phyloP scores from a whole-genome alignment of 148 eudicot species.

The Cornus florida region DNA sequence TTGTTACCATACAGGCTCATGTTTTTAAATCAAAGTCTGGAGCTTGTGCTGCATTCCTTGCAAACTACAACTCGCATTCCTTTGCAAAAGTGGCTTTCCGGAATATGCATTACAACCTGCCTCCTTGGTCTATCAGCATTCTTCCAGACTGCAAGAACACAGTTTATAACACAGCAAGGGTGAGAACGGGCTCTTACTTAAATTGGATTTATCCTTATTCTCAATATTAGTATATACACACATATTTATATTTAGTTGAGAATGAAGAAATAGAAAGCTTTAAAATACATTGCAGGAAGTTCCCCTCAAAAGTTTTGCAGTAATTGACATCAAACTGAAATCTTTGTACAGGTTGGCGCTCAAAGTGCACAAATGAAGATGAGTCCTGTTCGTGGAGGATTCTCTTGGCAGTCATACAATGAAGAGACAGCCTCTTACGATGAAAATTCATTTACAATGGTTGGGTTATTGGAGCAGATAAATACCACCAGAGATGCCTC shows the following conservation, averaged over 20 bases:
- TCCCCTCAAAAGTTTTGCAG: not conserved
- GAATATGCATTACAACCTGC: conserved; percentile 53
- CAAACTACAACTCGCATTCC: conserved; percentile 54
- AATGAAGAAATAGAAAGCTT: not conserved
- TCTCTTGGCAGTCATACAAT: conserved; percentile 57
- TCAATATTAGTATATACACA: not conserved
- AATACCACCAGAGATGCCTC: conserved; percentile 71
- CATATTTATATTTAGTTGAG: no score
- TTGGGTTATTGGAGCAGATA: conserved; percentile 74
- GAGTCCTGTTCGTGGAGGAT: conserved; percentile 44
- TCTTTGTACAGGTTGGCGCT: conserved; percentile 45
- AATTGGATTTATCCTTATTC: conserved; percentile 1
- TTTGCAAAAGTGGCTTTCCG: conserved; percentile 53
- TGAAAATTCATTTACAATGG: conserved; percentile 50
- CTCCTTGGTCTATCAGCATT: conserved; percentile 93
- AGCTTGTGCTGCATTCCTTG: conserved; percentile 84
- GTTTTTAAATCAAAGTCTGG: conserved; percentile 57
- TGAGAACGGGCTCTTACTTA: conserved; percentile 21
- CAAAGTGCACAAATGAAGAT: conserved; percentile 60
- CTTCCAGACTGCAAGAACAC: conserved; percentile 87
- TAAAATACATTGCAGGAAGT: not conserved
- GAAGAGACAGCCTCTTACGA: conserved; percentile 55
- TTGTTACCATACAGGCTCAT: conserved; percentile 48
- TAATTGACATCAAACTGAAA: conserved; percentile 2
- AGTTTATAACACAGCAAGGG: conserved; percentile 80